These are phyloP conservation scores for Arthroderma sp. DNA, from an alignment of 2,329 filamentous ascomycete genomes.

Conservation along the genomic window DNA sequence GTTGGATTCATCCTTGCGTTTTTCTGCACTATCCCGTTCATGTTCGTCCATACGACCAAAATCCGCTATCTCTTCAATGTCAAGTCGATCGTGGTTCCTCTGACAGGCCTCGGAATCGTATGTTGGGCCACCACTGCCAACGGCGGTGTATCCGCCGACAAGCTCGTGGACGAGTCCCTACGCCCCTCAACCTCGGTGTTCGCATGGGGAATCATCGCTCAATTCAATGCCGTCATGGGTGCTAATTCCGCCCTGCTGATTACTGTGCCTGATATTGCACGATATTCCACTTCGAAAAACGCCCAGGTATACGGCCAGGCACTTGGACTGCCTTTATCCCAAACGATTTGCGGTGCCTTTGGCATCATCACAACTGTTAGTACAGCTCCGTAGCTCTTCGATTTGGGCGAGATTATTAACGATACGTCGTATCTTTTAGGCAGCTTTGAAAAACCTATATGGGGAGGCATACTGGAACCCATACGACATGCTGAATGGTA, in stretches of 20 bases:
- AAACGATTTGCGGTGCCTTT: slow-evolving; percentile 14
- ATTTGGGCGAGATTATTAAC: no score
- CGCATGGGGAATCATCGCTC: slow-evolving; percentile 27
- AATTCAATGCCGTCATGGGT: slow-evolving; percentile 29
- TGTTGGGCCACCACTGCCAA: slow-evolving; percentile 21
- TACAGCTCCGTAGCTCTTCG: not conserved
- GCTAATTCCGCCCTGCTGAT: slow-evolving; percentile 23
- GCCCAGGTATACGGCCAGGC: slow-evolving; percentile 20
- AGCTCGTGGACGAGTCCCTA: slow-evolving; percentile 7
- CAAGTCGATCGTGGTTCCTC: slow-evolving; percentile 24
- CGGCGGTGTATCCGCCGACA: slow-evolving; percentile 13
- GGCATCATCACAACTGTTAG: slow-evolving; percentile 14
- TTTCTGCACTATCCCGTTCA: slow-evolving; percentile 15
- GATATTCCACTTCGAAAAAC: slow-evolving; percentile 22
- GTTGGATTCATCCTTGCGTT: slow-evolving; percentile 16
- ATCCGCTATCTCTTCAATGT: slow-evolving; percentile 25
- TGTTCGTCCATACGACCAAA: slow-evolving; percentile 24
- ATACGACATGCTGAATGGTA: slow-evolving; percentile 24
- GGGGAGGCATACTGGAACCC: slow-evolving; percentile 27
- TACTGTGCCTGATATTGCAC: slow-evolving; percentile 26
- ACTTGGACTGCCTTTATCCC: slow-evolving; percentile 11
- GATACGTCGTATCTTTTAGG: slow-evolving; percentile 15
- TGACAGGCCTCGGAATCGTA: slow-evolving; percentile 26
- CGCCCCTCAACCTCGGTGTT: slow-evolving; percentile 15
- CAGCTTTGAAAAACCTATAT: slow-evolving; percentile 22